These are phyloP conservation scores for Sordariomycetes sp. DNA, from an alignment of 2,329 filamentous ascomycete genomes.

Conservation along the genomic window DNA sequence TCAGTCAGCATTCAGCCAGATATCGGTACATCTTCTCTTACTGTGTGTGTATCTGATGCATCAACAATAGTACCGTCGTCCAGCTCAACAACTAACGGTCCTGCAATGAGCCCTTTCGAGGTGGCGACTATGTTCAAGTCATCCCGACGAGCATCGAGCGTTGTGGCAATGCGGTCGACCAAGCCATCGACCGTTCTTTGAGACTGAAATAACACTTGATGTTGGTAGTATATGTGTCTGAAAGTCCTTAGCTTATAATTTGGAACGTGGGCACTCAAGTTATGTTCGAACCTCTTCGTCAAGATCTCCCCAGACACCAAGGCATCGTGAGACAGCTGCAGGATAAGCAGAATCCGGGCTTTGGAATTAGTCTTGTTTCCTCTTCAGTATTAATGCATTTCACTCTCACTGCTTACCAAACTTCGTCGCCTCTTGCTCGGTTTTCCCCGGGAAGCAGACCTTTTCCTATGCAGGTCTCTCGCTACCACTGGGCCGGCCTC, in stretches of 20 bases:
- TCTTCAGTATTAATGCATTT: no score
- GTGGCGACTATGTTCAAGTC: constrained; percentile 65
- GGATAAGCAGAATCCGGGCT: constrained; percentile 49
- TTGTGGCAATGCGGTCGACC: constrained; percentile 66
- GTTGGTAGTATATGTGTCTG: constrained; percentile 74
- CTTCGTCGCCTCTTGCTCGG: constrained; percentile 34
- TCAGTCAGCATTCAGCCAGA: constrained; percentile 6
- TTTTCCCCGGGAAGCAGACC: constrained; percentile 38
- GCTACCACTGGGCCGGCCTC: constrained; percentile 3
- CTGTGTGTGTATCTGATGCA: constrained; percentile 17
- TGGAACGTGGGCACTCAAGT: not conserved
- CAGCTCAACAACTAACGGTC: constrained; percentile 40
- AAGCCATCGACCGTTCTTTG: constrained; percentile 62
- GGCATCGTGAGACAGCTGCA: constrained; percentile 51
- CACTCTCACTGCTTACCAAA: constrained; percentile 32
- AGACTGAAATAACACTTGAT: constrained; percentile 60
- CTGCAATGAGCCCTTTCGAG: constrained; percentile 62
- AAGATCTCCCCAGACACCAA: constrained; percentile 43
- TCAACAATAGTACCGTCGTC: constrained; percentile 30
- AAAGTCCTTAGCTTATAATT: not conserved
- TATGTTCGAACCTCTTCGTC: constrained; percentile 49
- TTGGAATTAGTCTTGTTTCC: no score
- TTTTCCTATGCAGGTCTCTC: constrained; percentile 7
- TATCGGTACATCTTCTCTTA: constrained; percentile 7
- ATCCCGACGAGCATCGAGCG: constrained; percentile 54